Base-by-base conservation (phyloP, 345 rosid genomes). In the Populus ilicifolia region DNA sequence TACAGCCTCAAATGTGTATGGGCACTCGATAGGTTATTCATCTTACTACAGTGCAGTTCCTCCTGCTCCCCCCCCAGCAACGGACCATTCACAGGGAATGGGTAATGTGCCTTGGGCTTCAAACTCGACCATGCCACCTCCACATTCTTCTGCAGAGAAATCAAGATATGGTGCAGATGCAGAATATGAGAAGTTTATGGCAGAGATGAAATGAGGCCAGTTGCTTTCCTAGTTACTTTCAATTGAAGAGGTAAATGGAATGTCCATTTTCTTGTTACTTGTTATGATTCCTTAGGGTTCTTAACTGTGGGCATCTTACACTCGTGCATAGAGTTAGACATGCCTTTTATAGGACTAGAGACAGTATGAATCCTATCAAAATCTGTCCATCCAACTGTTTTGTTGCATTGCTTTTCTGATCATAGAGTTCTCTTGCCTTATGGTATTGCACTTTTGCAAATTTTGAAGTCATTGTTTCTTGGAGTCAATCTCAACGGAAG, bases 121-220 rank as follows among this genome's bases (percentile, higher is more conserved):
- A 69, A 79, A 79, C 59, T 80, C 80, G 5, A 74, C 80, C 18
- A 23, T 10, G 38, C 78, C 75, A 8, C 75, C 80, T 25, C 67
- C 83, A 67, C 73, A 39, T 3, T 71, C 85, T 59, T 38, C 80
- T 65, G 69, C 78, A 62, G 97, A 88, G 75, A 91, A 89, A 79
- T 16, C 87, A 71, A 56, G 86, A 21, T 83, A 84, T 85, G 94
- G 90, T 82, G 88, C 90, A 39, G 98, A 96, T 83, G 85, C 93
- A 23, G 97, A 92, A 84, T 96, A 93, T 80, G 96, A 94, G 83
- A 96, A 94, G 87, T 92, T 96, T 82, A 92, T 96, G 98, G 90
- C 97, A 36, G 98, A 96, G 91, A 92, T 92, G 97, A 94, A 96
- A 81, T 96, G 90, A 89, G 52, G 63, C 69, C 64, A 50, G 71